Conservation (phyloP, 768 basidiomycete genomes). For the Porphyrellus cyaneotinctus region DNA sequence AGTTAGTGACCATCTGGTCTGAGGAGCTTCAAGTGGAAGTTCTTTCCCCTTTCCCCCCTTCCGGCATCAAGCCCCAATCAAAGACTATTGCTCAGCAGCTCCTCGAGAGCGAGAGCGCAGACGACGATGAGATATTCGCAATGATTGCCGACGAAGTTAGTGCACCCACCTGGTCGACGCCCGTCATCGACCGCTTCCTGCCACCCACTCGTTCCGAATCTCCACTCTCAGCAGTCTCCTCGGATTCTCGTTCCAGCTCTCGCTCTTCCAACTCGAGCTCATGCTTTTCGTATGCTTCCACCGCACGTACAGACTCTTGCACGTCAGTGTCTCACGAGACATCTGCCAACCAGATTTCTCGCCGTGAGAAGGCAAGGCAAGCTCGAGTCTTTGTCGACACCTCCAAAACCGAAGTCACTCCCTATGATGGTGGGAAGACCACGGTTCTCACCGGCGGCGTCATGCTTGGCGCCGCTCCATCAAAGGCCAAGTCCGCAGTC, state of each 20-base stretch:
- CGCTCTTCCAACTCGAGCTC: constrained; percentile 72
- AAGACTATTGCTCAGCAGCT: constrained; percentile 76
- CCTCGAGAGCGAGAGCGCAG: constrained; percentile 64
- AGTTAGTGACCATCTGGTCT: constrained; percentile 65
- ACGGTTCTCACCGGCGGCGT: constrained; percentile 85
- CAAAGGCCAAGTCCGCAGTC: constrained; percentile 29
- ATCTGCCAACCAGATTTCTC: constrained; percentile 52
- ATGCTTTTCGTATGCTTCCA: constrained; percentile 62
- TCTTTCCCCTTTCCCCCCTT: constrained; percentile 18
- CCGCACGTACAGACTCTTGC: constrained; percentile 52
- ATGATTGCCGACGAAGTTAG: constrained; percentile 70
- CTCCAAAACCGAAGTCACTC: constrained; percentile 73
- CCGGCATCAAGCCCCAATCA: constrained; percentile 20
- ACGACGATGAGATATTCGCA: constrained; percentile 69
- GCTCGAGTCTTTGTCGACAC: constrained; percentile 71
- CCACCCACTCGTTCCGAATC: constrained; percentile 49
- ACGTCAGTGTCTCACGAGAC: constrained; percentile 40
- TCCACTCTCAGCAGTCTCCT: constrained; percentile 53
- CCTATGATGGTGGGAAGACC: constrained; percentile 85
- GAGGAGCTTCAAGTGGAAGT: constrained; percentile 41
- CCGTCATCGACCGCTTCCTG: constrained; percentile 59
- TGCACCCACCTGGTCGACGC: constrained; percentile 66
- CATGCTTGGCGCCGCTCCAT: constrained; percentile 64
- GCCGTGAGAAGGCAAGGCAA: constrained; percentile 65
- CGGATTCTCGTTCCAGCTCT: constrained; percentile 49